Conservation (phyloP, 2,329 filamentous ascomycete genomes). For the Didymosphaeria variabile region DNA sequence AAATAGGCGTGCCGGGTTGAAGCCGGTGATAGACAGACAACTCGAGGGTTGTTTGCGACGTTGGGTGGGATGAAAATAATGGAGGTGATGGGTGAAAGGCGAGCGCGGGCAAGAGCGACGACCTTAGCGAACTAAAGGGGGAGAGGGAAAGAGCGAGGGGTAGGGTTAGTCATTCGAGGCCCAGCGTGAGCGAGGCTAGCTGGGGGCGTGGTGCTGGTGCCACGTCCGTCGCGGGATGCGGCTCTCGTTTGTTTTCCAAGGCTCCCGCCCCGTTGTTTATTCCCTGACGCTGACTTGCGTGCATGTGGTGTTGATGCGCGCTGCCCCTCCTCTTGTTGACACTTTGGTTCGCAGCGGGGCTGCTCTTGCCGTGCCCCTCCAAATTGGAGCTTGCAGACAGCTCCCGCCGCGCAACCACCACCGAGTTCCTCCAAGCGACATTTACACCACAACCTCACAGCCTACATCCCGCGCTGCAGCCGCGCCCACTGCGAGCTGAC, state of each 20-base stretch:
- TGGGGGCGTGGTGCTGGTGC: conserved; percentile 22
- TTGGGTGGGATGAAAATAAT: conserved; percentile 29
- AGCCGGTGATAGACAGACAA: conserved; percentile 27
- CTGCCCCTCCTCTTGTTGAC: conserved; percentile 10
- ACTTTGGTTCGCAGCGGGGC: conserved; percentile 5
- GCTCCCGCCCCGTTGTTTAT: conserved; percentile 10
- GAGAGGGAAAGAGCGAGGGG: conserved; percentile 15
- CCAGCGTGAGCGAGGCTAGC: conserved; percentile 5
- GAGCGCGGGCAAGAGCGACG: conserved; percentile 29
- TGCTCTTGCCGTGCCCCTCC: conserved; percentile 8
- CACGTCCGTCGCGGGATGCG: conserved; percentile 18
- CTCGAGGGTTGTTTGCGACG: conserved; percentile 21
- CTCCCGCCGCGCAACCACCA: not conserved
- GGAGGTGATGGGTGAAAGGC: conserved; percentile 19
- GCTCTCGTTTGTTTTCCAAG: conserved; percentile 11
- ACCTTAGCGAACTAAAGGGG: conserved; percentile 30
- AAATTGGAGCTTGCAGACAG: conserved; percentile 1
- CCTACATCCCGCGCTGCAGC: not conserved
- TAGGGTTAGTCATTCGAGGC: conserved; percentile 11
- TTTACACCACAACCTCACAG: not conserved
- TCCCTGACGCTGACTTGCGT: conserved; percentile 6
- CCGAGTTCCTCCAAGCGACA: not conserved
- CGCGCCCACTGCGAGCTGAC: not conserved
- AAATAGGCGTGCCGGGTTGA: conserved; percentile 31
- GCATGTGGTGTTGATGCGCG: not conserved